These are phyloP conservation scores for Aureobasidium namibiae DNA, from an alignment of 2,329 filamentous ascomycete species.

Conservation along the genomic window DNA sequence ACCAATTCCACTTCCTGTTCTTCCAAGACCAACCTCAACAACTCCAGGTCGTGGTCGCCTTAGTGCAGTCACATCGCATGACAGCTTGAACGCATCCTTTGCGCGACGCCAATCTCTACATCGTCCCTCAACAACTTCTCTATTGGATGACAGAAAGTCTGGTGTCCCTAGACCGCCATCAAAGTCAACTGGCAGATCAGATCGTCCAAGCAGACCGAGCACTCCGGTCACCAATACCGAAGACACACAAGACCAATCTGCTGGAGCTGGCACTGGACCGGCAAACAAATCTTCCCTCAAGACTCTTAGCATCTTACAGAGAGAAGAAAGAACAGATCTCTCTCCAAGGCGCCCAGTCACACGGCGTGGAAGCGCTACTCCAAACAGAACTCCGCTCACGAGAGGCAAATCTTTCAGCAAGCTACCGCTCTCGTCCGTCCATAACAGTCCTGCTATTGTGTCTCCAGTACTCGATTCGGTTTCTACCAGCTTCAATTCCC, in stretches of 20 bases:
- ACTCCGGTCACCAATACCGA: background rate
- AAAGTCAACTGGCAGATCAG: background rate
- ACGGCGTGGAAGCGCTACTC: background rate
- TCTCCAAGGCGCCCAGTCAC: conserved; percentile 19
- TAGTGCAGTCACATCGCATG: background rate
- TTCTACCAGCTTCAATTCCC: background rate
- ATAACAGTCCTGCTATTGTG: background rate
- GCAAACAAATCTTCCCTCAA: background rate
- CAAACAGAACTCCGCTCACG: background rate
- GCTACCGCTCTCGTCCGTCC: background rate
- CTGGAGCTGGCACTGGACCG: background rate
- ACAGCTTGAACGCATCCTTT: background rate
- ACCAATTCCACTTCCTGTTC: background rate
- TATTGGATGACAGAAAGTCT: background rate
- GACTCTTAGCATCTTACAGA: conserved; percentile 15
- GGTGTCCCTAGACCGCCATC: background rate
- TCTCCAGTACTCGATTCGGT: background rate
- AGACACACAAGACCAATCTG: background rate
- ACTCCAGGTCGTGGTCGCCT: background rate
- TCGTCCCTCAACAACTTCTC: background rate
- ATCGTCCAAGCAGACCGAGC: background rate
- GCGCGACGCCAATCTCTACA: background rate
- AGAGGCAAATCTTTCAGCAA: background rate
- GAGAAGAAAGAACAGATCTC: conserved; percentile 24
- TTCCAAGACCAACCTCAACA: background rate